phyloP scores from a whole-genome alignment of 176 grass and related monocot species.

The Olyra latifolia region DNA sequence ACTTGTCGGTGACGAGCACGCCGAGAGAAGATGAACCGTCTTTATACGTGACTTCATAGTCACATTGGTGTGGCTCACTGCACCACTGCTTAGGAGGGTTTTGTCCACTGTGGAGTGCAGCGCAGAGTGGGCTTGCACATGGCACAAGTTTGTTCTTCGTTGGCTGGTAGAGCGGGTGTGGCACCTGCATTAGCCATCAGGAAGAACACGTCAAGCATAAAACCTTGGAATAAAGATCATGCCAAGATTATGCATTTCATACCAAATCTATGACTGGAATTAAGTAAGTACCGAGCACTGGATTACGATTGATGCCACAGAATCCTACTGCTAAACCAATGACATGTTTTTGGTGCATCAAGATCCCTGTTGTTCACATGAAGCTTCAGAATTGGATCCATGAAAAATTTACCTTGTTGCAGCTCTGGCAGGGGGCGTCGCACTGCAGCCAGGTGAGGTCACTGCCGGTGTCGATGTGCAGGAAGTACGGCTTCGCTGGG shows the following conservation, averaged over 20 bases:
- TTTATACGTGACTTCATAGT: slow-evolving; percentile 43
- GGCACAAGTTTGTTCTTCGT: slow-evolving; percentile 31
- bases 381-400: too few species aligned
- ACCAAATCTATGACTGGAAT: not conserved
- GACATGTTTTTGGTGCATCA: too few species aligned
- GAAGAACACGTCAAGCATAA: not conserved
- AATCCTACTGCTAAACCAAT: too few species aligned
- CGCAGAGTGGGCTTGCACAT: slow-evolving; percentile 41
- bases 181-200: slow-evolving; percentile 25
- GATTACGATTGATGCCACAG: too few species aligned
- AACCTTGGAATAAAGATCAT: not conserved
- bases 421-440: slow-evolving; percentile 25
- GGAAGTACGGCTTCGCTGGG: slow-evolving; percentile 43
- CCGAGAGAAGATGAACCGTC: slow-evolving; percentile 10
- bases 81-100: too few species aligned
- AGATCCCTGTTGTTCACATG: too few species aligned
- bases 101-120: slow-evolving; percentile 8
- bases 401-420: slow-evolving; percentile 46
- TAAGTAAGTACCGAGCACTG: too few species aligned
- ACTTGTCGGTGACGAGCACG: slow-evolving; percentile 38
- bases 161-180: slow-evolving; percentile 39
- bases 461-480: slow-evolving; percentile 79
- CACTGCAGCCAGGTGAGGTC: slow-evolving; percentile 76
- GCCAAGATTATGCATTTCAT: not conserved
- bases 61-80: slow-evolving; percentile 32